Percentiles rank a stretch among this genome's conserved stretches.
phyloP scores from a whole-genome alignment of 257 asterid species.

The Lantana camara region DNA sequence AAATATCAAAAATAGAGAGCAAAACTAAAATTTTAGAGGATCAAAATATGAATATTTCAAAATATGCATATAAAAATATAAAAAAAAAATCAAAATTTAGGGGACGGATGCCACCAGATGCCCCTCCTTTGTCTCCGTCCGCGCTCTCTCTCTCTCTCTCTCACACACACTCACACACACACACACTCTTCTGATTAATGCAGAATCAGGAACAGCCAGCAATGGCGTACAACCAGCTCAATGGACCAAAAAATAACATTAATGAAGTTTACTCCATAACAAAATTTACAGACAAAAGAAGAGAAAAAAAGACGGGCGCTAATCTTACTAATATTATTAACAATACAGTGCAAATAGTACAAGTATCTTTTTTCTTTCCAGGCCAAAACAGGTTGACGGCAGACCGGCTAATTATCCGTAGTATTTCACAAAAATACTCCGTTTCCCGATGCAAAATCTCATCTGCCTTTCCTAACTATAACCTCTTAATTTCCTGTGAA shows the following conservation, averaged over 20 bases:
- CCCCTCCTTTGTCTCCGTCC: too few relatives aligned
- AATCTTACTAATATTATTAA: slow-evolving; percentile 23
- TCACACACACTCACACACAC: neutral
- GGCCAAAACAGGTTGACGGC: slow-evolving; percentile 24
- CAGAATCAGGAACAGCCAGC: neutral
- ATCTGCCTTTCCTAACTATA: slow-evolving; percentile 27
- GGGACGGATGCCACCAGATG: too few relatives aligned
- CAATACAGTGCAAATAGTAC: slow-evolving; percentile 23
- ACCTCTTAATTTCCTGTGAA: slow-evolving; percentile 38
- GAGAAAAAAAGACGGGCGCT: neutral
- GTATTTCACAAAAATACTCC: slow-evolving; percentile 29
- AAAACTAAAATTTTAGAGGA: too few relatives aligned
- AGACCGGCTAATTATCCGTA: slow-evolving; percentile 18
- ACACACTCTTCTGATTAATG: neutral
- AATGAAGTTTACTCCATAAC: neutral
- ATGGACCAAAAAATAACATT: neutral
- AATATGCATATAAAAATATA: too few relatives aligned
- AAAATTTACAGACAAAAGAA: slow-evolving; percentile 5
- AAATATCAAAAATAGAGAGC: too few relatives aligned
- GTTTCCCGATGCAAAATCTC: slow-evolving; percentile 18
- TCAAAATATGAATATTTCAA: too few relatives aligned
- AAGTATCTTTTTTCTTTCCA: slow-evolving; percentile 8
- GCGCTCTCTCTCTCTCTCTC: neutral
- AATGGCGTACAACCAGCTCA: neutral
- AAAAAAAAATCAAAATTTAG: too few relatives aligned